Conservation (phyloP, 768 basidiomycete species). For the Suillus luteus region DNA sequence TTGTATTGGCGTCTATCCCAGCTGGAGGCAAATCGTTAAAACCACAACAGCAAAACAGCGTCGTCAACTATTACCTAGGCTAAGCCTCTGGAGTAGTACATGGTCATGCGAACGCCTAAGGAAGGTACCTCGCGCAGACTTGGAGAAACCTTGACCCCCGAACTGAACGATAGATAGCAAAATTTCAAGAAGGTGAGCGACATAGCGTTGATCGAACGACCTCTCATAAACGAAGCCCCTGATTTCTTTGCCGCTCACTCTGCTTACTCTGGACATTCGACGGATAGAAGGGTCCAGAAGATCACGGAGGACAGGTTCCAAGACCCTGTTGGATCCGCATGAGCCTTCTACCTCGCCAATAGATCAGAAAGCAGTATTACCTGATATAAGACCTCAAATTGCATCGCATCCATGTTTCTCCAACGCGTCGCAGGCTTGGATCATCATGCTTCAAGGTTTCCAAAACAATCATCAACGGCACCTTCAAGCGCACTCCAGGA, state of each 20-base stretch:
- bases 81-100: slow-evolving; percentile 62
- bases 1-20: slow-evolving; percentile 54
- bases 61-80: slow-evolving; percentile 44
- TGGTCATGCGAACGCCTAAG: slow-evolving; percentile 67
- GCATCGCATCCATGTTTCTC: slow-evolving; percentile 98
- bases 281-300: slow-evolving; percentile 71
- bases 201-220: slow-evolving; percentile 75
- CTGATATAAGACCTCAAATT: slow-evolving; percentile 89
- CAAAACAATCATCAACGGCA: slow-evolving; percentile 86
- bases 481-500: slow-evolving; percentile 81
- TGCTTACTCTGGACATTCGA: slow-evolving; percentile 48
- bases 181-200: slow-evolving; percentile 74
- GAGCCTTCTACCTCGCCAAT: slow-evolving; percentile 4
- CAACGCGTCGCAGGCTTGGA: slow-evolving; percentile 71
- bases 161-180: slow-evolving; percentile 79
- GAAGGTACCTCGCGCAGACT: slow-evolving; percentile 63
- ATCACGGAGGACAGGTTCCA: slow-evolving; percentile 85
- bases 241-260: slow-evolving; percentile 66
- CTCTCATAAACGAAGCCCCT: slow-evolving; percentile 69
- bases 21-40: slow-evolving; percentile 23
- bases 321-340: slow-evolving; percentile 52
- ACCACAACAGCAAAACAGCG: slow-evolving; percentile 1
- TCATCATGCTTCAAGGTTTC: slow-evolving; percentile 80
- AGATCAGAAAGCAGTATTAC: slow-evolving; percentile 39
- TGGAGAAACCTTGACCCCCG: slow-evolving; percentile 87